These are phyloP conservation scores for Achaetomiella virescens DNA, from an alignment of 495 filamentous ascomycete species.

Conservation along the genomic window DNA sequence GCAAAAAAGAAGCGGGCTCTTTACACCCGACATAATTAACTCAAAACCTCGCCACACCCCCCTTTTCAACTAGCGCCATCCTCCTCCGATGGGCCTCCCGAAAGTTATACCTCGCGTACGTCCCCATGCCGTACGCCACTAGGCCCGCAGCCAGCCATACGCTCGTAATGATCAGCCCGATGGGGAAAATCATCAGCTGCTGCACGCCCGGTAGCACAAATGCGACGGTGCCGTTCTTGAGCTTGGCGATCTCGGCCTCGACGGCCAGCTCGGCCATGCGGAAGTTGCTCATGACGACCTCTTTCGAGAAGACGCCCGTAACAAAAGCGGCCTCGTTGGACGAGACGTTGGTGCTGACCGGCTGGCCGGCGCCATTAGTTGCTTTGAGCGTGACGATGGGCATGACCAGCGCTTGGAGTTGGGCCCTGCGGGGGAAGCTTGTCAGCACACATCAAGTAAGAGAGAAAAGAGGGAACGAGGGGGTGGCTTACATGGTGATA, in stretches of 20 bases:
- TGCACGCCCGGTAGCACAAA: constrained; percentile 63
- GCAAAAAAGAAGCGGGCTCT: neutral
- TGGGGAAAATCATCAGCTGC: constrained; percentile 60
- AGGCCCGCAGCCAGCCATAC: constrained; percentile 54
- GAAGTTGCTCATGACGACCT: constrained; percentile 39
- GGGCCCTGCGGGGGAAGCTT: constrained; percentile 33
- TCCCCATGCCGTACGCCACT: constrained; percentile 54
- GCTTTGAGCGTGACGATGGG: constrained; percentile 57
- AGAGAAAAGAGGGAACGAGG: neutral
- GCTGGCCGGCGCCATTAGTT: constrained; percentile 34
- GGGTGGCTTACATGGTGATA: constrained; percentile 36
- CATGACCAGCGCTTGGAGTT: constrained; percentile 55
- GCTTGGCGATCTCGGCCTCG: constrained; percentile 23
- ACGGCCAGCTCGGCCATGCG: constrained; percentile 37
- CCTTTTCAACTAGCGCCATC: constrained; percentile 39
- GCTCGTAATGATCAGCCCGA: constrained; percentile 59
- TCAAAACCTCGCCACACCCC: constrained; percentile 30
- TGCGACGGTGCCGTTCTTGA: constrained; percentile 38
- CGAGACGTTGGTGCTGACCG: constrained; percentile 55
- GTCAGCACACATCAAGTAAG: constrained; percentile 7
- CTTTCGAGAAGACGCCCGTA: constrained; percentile 56
- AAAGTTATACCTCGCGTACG: constrained; percentile 56
- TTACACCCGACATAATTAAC: neutral
- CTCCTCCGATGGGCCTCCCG: constrained; percentile 54
- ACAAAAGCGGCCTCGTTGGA: constrained; percentile 63